These are phyloP conservation scores for Mikania micrantha DNA, from an alignment of 129 eudicot genomes.

Conservation along the genomic window DNA sequence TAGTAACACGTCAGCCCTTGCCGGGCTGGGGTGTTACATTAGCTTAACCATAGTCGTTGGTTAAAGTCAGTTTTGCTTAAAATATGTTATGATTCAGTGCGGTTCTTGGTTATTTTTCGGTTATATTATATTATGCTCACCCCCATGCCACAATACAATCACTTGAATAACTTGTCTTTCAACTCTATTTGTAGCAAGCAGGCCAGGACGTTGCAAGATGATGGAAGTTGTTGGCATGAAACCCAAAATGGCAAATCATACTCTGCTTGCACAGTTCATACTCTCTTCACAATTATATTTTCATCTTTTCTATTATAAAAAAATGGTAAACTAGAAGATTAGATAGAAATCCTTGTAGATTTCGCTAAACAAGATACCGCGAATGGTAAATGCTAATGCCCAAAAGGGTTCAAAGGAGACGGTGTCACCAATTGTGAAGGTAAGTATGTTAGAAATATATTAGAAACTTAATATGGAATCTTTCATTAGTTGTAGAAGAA, in stretches of 20 bases:
- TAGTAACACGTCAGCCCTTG: too few species aligned
- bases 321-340: too few species aligned
- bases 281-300: neutral
- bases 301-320: neutral
- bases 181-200: conserved; percentile 48
- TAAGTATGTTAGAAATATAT: too few species aligned
- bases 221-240: conserved; percentile 98
- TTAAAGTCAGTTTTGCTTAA: too few species aligned
- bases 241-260: conserved; percentile 50
- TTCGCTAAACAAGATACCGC: conserved; percentile 47
- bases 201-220: conserved; percentile 89
- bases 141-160: too few species aligned
- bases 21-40: too few species aligned
- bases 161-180: conserved; percentile 1
- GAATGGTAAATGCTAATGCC: conserved; percentile 72
- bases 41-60: too few species aligned
- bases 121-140: neutral
- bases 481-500: too few species aligned
- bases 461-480: too few species aligned
- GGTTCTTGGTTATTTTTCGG: too few species aligned
- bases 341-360: neutral
- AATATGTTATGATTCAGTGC: too few species aligned
- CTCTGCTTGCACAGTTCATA: conserved; percentile 77
- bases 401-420: conserved; percentile 84
- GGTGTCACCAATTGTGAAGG: conserved; percentile 84